A percentile compares a stretch with the other conserved stretches of the same genome.
Evolutionary conservation across 108 stramenopile genomes (phyloP).

Genomic region (Schizochytrium sp.): DNA sequence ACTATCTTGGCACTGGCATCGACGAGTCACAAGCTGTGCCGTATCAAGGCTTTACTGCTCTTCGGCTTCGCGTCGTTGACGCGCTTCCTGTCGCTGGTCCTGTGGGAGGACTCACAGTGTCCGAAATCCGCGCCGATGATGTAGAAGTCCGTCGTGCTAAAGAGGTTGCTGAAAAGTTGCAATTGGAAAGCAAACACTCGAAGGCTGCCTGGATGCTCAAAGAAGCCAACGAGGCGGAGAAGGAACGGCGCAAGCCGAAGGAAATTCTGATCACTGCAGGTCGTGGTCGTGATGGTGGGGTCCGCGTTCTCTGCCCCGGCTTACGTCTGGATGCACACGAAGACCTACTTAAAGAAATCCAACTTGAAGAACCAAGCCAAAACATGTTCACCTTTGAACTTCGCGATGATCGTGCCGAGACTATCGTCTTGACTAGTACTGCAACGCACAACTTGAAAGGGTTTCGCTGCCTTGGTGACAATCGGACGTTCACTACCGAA

Average conservation of each 20-base stretch:
- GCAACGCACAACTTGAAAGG: neutral
- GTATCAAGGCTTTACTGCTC: constrained; percentile 23
- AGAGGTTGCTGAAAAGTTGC: constrained; percentile 28
- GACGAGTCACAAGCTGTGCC: neutral
- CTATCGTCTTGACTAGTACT: neutral
- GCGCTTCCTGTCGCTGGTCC: constrained; percentile 19
- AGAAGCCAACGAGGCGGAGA: neutral
- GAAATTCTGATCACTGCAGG: constrained; percentile 25
- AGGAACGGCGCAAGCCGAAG: constrained; percentile 15
- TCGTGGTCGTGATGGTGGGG: constrained; percentile 48
- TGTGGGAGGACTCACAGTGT: constrained; percentile 35
- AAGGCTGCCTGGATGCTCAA: constrained; percentile 7
- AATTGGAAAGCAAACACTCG: constrained; percentile 15
- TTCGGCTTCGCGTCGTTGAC: constrained; percentile 29
- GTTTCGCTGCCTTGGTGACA: constrained; percentile 45
- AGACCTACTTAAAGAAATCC: neutral
- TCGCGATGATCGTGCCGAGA: neutral
- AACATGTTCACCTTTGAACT: constrained; percentile 46
- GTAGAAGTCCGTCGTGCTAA: constrained; percentile 29
- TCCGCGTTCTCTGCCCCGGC: constrained; percentile 28
- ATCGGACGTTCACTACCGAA: neutral
- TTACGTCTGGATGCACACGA: constrained; percentile 12
- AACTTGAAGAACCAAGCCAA: constrained; percentile 22
- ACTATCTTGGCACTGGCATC: neutral
- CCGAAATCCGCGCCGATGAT: constrained; percentile 12